Evolutionary conservation across 1,284 basidiomycete genomes (phyloP), one percentile per base, ranked within the genome.

Genomic region (Cystobasidium pallidum): DNA sequence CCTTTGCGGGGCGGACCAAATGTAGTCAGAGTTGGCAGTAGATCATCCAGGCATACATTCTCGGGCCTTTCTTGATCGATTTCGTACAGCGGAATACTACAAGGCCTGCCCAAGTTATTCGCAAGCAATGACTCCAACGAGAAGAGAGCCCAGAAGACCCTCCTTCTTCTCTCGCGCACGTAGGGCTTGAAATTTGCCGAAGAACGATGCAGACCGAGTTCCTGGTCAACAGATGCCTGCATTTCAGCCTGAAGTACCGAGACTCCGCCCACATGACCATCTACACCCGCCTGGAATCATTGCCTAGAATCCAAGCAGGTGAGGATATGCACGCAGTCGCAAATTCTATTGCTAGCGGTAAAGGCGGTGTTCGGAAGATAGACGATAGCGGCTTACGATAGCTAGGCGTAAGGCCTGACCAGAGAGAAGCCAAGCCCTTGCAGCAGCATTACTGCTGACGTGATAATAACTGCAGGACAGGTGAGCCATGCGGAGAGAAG

Each of bases 81-180:
- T 26, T 73, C 71, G 36, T 59, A 43, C 2, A 66, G 62, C 15
- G 63, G 71, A 3, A 73, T 39, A 39, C 54, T 66, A 7, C 57
- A 45, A 13, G 71, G 71, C 1, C 71, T 52, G 1, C 71, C 71
- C 24, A 73, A 45, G 19, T 66, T 66, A 26, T 55, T 57, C 15
- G 71, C 71, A 4, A 73, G 57, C 13, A 73, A 63, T 19, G 62
- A 52, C n/a, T 73, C 71, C 13, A 73, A 34, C 13, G 41, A 59
- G 43, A 66, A 73, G 1, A 73, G 71, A 45, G 71, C 54, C 71
- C 71, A 73, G 36, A 73, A 73, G 0, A 49, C 54, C 15, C 71
- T 32, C 24, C 71, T 21, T 24, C 71, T 52, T 30, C 64, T 43
- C 30, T 73, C 71, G 10, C 57, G 63, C n/a, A 49, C 64, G 24